Evolutionary conservation across 106 monocot genomes (phyloP), one percentile per base, ranked within the genome.

Genomic region (Cymbidium sinense): DNA sequence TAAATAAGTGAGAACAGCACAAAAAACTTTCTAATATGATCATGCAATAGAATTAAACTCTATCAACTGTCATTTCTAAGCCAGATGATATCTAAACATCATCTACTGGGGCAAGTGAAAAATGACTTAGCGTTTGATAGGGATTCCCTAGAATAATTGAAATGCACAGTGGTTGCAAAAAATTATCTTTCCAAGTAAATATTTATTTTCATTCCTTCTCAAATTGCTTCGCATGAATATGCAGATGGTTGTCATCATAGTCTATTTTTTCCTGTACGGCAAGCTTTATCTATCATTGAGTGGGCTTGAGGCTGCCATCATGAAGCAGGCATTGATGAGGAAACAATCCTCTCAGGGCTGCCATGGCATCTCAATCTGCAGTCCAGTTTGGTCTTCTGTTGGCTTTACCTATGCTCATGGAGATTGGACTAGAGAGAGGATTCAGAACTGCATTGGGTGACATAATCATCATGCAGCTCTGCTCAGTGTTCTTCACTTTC

Each of bases 381-480:
- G 88, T 96, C 30, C 93, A 96, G 64, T 85, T 96, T 39, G 95
- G 95, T 41, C 81, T 96, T 77, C 74, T 96, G 36, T 89, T 93
- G 95, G 93, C 90, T 3, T 54, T 96, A 21, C 95, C 95, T 20
- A 96, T 96, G 95, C 84, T 96, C 84, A 93, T 96, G 89, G 95
- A 96, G 81, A 96, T 96, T 70, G 93, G 93, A 3, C 78, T 96
- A 17, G 95, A 96, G 77, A 85, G 84, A 64, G 99, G 95, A 39
- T 96, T 96, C 79, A 83, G 90, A 11, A 89, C 85, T 18, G 95
- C 95, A 23, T 72, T 95, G 0, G 87, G 90, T 77, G 95, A 95
- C 43, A 88, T 95, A 37, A 81, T 95, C 50, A 78, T 95, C 20
- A 95, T 95, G 95, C 95, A 95, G 29, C 75, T 95, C 29, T 87